Base-by-base conservation (phyloP, 352 stramenopile genomes). In the Pythium brassicae region DNA sequence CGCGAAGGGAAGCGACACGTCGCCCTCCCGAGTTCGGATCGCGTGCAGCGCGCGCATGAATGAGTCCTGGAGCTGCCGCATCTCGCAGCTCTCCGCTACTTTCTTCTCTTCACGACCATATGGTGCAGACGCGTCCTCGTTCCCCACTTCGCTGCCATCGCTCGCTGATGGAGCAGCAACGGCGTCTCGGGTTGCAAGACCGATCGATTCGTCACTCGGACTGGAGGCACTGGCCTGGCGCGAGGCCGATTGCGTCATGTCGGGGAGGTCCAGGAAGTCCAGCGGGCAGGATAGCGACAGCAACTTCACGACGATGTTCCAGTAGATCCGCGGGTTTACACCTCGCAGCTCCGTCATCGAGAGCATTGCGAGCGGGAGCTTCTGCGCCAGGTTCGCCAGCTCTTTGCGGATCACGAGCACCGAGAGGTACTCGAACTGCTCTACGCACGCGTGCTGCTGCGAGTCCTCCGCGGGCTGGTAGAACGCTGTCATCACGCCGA, bases 291-390 rank as follows among this genome's bases (percentile, higher is more conserved):
- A 63, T 4, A 84, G 57, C 48, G 66, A 63, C 27, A 84, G 61
- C 26, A 80, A 37, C 62, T 84, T 82, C 27, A 84, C 64, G 17
- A 82, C 69, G 17, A 84, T 69, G 52, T 84, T 84, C 74, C 74
- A 84, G 59, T 84, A 84, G 34, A 82, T 77, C 8, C 68, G 66
- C 1, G 71, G 62, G 40, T 79, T 71, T n/a, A 62, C 23, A 11
- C 59, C 56, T 2, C 68, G 62, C 27, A 83, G 29, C 26, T 76
- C 59, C 3, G 59, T 53, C 70, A 79, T 73, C 1, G 62, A 51
- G 39, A 83, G 54, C 48, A 74, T 61, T 50, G 66, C 60, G n/a
- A 83, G 59, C 23, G 69, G 65, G 23, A 76, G 40, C 42, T 69
- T 77, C 46, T 68, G 58, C 3, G 69, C 57, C 11, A 82, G 39